phyloP scores from a whole-genome alignment of 2,329 filamentous ascomycete genomes.

The Ophiocordyceps australis region DNA sequence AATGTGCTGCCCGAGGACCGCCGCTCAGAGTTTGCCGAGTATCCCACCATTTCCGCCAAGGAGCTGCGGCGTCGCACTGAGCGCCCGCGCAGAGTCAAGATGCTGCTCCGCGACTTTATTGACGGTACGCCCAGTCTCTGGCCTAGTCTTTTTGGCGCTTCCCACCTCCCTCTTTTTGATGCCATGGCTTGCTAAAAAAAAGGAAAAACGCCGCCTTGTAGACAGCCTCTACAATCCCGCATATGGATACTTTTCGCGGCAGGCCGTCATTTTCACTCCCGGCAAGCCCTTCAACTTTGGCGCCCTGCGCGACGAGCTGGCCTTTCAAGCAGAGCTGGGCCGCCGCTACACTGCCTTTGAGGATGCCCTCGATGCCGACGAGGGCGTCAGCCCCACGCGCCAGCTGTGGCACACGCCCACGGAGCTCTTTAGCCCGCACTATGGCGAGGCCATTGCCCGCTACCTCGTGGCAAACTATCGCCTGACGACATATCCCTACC shows the following conservation, averaged over 20 bases:
- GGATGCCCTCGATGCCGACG: slow-evolving; percentile 59
- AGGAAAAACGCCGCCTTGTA: too few relatives aligned
- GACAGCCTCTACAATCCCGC: slow-evolving; percentile 88
- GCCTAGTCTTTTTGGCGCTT: too few relatives aligned
- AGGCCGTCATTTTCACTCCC: slow-evolving; percentile 88
- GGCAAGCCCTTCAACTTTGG: slow-evolving; percentile 85
- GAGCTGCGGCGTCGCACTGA: slow-evolving; percentile 56
- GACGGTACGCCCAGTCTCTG: slow-evolving; percentile 43
- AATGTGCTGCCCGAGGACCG: slow-evolving; percentile 61
- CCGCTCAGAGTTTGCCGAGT: slow-evolving; percentile 61
- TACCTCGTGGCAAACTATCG: slow-evolving; percentile 95
- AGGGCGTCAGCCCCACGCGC: slow-evolving; percentile 49
- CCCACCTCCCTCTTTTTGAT: too few relatives aligned
- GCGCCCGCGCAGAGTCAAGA: slow-evolving; percentile 77
- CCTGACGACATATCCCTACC: slow-evolving; percentile 81
- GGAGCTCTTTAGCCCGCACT: slow-evolving; percentile 89
- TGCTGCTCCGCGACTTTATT: slow-evolving; percentile 94
- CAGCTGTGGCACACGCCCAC: slow-evolving; percentile 98
- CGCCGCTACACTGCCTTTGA: slow-evolving; percentile 80
- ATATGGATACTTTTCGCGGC: slow-evolving; percentile 93
- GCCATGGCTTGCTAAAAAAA: too few relatives aligned
- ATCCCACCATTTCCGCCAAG: slow-evolving; percentile 71
- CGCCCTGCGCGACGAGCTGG: slow-evolving; percentile 61
- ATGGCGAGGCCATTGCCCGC: slow-evolving; percentile 91
- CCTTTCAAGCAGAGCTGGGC: slow-evolving; percentile 63